Base-by-base conservation (phyloP, 495 filamentous ascomycete genomes). In the Penicillium goetzii region DNA sequence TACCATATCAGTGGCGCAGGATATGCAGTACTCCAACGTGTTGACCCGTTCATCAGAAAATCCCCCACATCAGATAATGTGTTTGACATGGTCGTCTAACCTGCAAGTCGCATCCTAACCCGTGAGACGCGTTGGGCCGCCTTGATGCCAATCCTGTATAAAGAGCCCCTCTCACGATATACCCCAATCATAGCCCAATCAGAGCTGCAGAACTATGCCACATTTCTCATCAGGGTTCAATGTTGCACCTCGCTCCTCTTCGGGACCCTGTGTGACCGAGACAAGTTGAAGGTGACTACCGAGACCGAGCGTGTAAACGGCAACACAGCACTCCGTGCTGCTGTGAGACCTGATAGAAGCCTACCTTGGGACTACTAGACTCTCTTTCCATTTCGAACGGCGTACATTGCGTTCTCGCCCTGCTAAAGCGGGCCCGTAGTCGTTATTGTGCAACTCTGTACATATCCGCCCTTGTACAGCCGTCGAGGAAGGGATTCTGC, bases 391-490 rank as follows among this genome's bases (percentile, higher is more conserved):
- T 51, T 61, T 66, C 55, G n/a, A 34, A 66, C 12, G 43, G 23
- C 23, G 59, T 66, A 66, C 60, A 58, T 55, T 45, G 30, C 32
- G 59, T 63, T 30, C 47, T 51, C 0, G 38, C 61, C 61, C 45
- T 49, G 45, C 7, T 25, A 14, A 26, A 34, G 38, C 33, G 28
- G 50, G 41, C 36, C 15, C 40, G 55, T 43, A 30, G 56, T 64
- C 59, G 59, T 64, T 62, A 52, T 71, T 57, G 68, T 70, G 55
- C 55, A 49, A 68, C 65, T 38, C 34, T 57, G 58, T 57, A 43
- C 58, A 57, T 66, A 60, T 61, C 61, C 65, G 40, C 60, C 58
- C 40, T 71, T 56, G 63, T 66, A 72, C 68, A 68, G 56, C 62
- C 68, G 60, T 50, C 12, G 60, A 57, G 21, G 52, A 38, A 26